Conservation (phyloP, 345 rosid species). For the Garcia nutans region DNA sequence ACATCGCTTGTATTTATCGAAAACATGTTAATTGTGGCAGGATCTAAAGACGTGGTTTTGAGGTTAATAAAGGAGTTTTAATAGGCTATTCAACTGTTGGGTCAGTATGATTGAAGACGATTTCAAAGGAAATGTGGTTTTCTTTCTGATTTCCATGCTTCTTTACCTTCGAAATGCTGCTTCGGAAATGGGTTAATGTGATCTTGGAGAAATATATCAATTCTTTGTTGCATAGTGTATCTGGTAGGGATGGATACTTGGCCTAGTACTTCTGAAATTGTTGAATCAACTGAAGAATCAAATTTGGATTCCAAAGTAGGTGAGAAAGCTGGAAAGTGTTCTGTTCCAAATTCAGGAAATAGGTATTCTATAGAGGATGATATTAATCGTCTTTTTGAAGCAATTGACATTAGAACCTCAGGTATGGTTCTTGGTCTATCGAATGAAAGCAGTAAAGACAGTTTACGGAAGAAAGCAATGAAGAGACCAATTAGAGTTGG, state of each 20-base stretch:
- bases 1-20: constrained; percentile 7
- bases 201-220: background rate
- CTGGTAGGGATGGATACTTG: constrained; percentile 34
- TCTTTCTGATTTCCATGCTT: constrained; percentile 19
- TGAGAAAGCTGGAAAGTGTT: constrained; percentile 29
- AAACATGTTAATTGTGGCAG: constrained; percentile 28
- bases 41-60: constrained; percentile 32
- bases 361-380: constrained; percentile 67
- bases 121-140: constrained; percentile 16
- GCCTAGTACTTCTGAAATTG: constrained; percentile 52
- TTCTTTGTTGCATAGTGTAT: constrained; percentile 23
- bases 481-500: constrained; percentile 67
- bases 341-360: constrained; percentile 32
- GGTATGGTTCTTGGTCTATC: constrained; percentile 33
- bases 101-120: constrained; percentile 36
- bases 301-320: constrained; percentile 25
- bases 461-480: constrained; percentile 55
- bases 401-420: constrained; percentile 50
- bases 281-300: constrained; percentile 47
- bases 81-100: constrained; percentile 19
- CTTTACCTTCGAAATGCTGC: constrained; percentile 23
- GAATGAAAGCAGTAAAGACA: constrained; percentile 35
- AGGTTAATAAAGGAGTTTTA: constrained; percentile 17
- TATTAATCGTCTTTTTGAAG: constrained; percentile 65
- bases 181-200: constrained; percentile 43